Evolutionary conservation across 192 early-diverging fungal genomes (phyloP).

Genomic region (Pilobolus umbonatus): DNA sequence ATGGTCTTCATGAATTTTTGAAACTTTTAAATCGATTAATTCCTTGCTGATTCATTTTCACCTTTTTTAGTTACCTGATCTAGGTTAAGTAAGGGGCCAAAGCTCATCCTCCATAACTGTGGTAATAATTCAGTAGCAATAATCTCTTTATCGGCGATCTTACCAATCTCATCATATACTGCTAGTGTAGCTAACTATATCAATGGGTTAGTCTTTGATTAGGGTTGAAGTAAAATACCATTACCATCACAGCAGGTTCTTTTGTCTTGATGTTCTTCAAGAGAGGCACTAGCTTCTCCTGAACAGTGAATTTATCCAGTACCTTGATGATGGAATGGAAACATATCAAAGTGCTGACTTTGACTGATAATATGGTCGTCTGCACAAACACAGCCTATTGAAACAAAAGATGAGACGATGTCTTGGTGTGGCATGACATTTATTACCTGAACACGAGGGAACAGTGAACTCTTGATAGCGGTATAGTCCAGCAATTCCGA

Average conservation of each 20-base stretch:
- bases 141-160: constrained; percentile 63
- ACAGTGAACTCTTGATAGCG: constrained; percentile 58
- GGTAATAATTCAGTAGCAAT: constrained; percentile 75
- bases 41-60: background rate
- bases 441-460: constrained; percentile 63
- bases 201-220: background rate
- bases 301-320: constrained; percentile 64
- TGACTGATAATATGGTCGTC: constrained; percentile 63
- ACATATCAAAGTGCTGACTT: constrained; percentile 64
- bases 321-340: constrained; percentile 64
- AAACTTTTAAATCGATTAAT: constrained; percentile 37
- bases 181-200: constrained; percentile 66
- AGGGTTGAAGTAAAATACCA: background rate
- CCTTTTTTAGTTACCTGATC: constrained; percentile 50
- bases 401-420: background rate
- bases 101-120: constrained; percentile 69
- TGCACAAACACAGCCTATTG: constrained; percentile 58
- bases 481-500: constrained; percentile 54
- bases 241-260: constrained; percentile 70
- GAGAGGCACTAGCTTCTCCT: constrained; percentile 74
- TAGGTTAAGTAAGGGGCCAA: constrained; percentile 65
- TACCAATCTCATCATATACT: constrained; percentile 77
- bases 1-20: constrained; percentile 60
- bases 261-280: constrained; percentile 69
- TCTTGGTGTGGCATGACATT: too few relatives aligned